Base-by-base conservation (phyloP, 345 rosid genomes). In the Rhodomyrtus tomentosa region DNA sequence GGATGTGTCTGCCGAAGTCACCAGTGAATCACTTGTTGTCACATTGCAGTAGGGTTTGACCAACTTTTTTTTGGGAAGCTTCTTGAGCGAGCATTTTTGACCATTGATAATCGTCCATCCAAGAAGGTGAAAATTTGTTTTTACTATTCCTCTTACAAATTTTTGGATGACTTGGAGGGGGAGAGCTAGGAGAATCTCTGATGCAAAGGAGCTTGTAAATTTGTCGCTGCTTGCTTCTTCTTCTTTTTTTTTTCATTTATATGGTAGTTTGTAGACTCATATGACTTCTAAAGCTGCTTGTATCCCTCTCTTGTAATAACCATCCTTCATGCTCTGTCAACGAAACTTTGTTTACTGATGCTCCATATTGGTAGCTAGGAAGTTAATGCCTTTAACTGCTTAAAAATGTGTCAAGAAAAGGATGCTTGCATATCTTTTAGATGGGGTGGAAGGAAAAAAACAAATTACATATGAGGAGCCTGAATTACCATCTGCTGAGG, bases 171-270 rank as follows among this genome's bases (percentile, higher is more conserved):
- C 45, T 68, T 68, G 45, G 24, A 18, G 45, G 76, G 25, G 76
- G 76, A 36, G 45, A 68, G 22, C 10, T 68, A 8, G 76, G 76
- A 68, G 76, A 62, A 62, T 16, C 40, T 4, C 36, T 20, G 45
- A 32, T 32, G 45, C 45, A 32, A 68, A 36, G 45, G 76, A 36
- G 9, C 21, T 32, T 68, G 25, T 32, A 36, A 68, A 68, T 32
- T 68, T 68, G 24, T 16, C 0, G 24, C 5, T 3, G 0, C 24
- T 32, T 9, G 0, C 24, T 2, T 16, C 11, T 32, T 16, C 4
- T 68, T 68, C 16, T 62, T 9, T 16, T 22, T 16, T 7, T 15
- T 62, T 62, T 29, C 14, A 29, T 62, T 18, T 62, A 32, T 59
- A 15, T 68, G 76, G 5, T 5, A 9, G 76, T 68, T 68, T 24